Base-by-base conservation (phyloP, 768 basidiomycete genomes). In the Hygrocybe punicea region DNA sequence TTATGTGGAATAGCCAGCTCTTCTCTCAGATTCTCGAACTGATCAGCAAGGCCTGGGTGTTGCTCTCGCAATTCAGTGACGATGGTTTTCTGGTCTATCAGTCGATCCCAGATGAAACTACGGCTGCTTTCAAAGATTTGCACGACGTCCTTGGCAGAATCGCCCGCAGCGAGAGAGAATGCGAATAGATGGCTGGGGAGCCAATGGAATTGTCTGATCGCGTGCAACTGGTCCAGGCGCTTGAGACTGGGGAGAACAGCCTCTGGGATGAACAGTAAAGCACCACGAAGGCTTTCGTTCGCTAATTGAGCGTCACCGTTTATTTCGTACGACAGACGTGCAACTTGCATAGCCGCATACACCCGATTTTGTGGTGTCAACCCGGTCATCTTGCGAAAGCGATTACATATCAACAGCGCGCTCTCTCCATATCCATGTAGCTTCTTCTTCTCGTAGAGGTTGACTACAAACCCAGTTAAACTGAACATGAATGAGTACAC, bases 81-180 rank as follows among this genome's bases (percentile, higher is more conserved):
- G 8, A 37, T 48, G 6, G 57, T 23, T 7, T 45, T 35, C 23
- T 42, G 54, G 45, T 58, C 45, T 19, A 55, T 35, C 17, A 55
- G 19, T 33, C 53, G 58, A 55, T 58, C 36, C 58, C 54, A 55
- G 29, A 58, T 58, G 21, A 58, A 45, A 35, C 58, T 47, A n/a
- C 53, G 53, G 5, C 36, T 45, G 14, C 33, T 29, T 23, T 55
- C 53, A 39, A 19, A 55, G 23, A 47, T 9, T 21, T 25, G 54
- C 24, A 58, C 16, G 17, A 53, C 54, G 23, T n/a, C 33, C 21
- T 40, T 14, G 16, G 51, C 2, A 4, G 56, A 35, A 16, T 42
- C 35, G 25, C 56, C 56, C 11, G 44, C 44, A 11, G 10, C 44
- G 9, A 46, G 21, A 11, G 44, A 46, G 11, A 23, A 14, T 7